Conservation (phyloP, 371 early-diverging fungal genomes). For the Mucor saturninus region DNA sequence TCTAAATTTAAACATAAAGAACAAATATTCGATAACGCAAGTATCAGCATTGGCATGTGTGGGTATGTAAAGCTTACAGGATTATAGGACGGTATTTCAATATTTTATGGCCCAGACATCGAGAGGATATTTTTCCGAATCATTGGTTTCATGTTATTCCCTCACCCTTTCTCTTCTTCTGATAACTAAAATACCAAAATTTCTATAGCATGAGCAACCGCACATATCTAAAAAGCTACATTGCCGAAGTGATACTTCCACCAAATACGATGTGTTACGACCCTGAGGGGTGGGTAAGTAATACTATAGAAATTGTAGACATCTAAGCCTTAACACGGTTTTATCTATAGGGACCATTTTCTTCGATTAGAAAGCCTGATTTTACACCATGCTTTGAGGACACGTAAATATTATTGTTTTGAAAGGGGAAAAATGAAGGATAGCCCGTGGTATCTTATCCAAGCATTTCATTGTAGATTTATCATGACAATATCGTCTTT, state of each 20-base stretch:
- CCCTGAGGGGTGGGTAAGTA: neutral
- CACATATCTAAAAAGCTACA: neutral
- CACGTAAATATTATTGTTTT: constrained; percentile 40
- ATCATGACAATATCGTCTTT: constrained; percentile 51
- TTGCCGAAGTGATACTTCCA: neutral
- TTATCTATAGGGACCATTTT: constrained; percentile 69
- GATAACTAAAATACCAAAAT: too few species aligned
- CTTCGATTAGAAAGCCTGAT: constrained; percentile 60
- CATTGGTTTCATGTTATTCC: too few species aligned
- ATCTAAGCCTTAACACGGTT: neutral
- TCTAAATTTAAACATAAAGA: too few species aligned
- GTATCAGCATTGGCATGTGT: too few species aligned
- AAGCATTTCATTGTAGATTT: constrained; percentile 23
- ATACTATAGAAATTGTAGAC: neutral
- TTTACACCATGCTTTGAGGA: constrained; percentile 81
- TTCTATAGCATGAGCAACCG: too few species aligned
- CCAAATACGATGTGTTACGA: neutral
- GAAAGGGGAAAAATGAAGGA: neutral
- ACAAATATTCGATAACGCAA: too few species aligned
- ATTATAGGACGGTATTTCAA: too few species aligned
- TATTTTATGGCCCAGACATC: too few species aligned
- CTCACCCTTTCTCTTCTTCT: too few species aligned
- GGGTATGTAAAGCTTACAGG: too few species aligned
- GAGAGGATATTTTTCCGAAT: too few species aligned
- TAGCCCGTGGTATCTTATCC: neutral